A percentile compares a stretch with the other conserved stretches of the same genome.
These are phyloP conservation scores for Serendipita indica DNA, from an alignment of 768 basidiomycete species.

Conservation along the genomic window DNA sequence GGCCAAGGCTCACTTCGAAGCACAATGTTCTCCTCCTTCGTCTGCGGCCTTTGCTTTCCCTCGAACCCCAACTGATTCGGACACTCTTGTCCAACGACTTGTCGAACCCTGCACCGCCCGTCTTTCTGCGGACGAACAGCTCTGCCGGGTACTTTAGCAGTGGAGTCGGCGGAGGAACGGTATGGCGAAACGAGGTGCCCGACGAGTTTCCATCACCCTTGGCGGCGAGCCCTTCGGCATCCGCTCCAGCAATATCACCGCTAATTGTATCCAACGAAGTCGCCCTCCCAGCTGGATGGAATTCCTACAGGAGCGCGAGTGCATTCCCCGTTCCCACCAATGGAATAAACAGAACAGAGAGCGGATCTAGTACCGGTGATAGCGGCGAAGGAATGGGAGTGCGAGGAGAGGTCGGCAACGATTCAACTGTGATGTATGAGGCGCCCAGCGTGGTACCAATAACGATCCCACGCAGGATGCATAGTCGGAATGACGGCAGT, in stretches of 20 bases:
- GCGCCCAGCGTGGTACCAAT: background rate
- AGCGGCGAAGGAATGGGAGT: too few relatives aligned
- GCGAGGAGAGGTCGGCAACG: background rate
- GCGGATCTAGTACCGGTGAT: too few relatives aligned
- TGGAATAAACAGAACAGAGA: too few relatives aligned
- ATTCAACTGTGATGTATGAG: background rate
- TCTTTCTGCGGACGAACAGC: background rate
- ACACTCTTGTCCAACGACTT: background rate
- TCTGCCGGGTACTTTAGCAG: background rate
- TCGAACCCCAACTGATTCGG: background rate
- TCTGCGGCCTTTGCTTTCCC: background rate
- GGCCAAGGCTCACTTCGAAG: background rate
- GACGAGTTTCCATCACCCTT: background rate
- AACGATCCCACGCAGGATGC: too few relatives aligned
- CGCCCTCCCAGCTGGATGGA: background rate
- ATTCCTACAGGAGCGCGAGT: background rate
- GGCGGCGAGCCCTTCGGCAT: background rate
- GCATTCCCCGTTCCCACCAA: background rate
- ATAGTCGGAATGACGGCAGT: too few relatives aligned
- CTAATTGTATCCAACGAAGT: background rate
- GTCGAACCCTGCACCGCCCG: background rate
- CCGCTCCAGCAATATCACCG: background rate
- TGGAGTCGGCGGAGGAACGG: background rate
- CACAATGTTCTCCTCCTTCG: background rate
- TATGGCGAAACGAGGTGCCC: background rate